phyloP scores from a whole-genome alignment of 1,284 basidiomycete species.

The Pseudomicrostroma phylloplanum region DNA sequence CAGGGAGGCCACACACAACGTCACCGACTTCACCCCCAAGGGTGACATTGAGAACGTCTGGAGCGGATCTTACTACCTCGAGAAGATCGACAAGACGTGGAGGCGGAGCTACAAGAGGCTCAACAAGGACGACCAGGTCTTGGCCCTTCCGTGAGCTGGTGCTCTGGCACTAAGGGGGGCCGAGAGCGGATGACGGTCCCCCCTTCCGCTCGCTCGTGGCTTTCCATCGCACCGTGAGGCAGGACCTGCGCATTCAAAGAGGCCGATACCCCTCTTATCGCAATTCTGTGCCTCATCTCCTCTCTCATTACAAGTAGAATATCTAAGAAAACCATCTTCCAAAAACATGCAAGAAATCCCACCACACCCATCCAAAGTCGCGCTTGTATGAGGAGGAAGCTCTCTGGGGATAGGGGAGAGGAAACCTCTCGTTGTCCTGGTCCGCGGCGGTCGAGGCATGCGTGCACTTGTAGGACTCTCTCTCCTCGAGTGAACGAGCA shows the following conservation, averaged over 20 bases:
- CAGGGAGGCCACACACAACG: slow-evolving; percentile 87
- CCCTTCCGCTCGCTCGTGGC: neutral
- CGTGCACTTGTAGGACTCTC: no score
- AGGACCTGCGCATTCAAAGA: neutral
- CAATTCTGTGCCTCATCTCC: neutral
- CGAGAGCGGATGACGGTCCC: neutral
- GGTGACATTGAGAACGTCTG: slow-evolving; percentile 87
- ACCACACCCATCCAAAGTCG: no score
- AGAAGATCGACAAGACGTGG: slow-evolving; percentile 84
- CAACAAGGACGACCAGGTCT: neutral
- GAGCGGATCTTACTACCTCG: slow-evolving; percentile 89
- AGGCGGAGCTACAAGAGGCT: slow-evolving; percentile 68
- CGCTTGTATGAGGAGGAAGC: no score
- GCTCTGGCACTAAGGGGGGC: neutral
- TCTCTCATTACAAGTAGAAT: no score
- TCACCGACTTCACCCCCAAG: slow-evolving; percentile 73
- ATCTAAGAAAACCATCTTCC: no score
- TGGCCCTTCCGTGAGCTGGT: neutral
- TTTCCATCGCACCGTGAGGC: neutral
- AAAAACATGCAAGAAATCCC: no score
- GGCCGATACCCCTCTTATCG: slow-evolving; percentile 4
- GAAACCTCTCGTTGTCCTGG: no score
- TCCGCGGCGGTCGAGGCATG: no score
- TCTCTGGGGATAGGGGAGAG: no score
- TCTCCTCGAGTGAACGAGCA: no score